Evolutionary conservation across 2,329 filamentous ascomycete species (phyloP), one percentile per base, ranked within the genome.

Genomic region (Graphilbum sp.): DNA sequence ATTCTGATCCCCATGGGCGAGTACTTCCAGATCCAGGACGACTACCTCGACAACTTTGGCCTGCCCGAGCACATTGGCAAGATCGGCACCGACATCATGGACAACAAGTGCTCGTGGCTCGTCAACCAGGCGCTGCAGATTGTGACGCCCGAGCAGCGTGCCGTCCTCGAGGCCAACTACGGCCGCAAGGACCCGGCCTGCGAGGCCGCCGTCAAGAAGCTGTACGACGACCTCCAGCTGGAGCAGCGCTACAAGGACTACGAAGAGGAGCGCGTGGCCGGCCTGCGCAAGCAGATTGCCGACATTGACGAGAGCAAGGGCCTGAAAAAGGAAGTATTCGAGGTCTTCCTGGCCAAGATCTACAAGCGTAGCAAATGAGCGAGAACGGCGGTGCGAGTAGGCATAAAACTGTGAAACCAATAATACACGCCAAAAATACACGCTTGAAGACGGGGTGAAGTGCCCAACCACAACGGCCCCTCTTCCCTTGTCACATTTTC

Each of bases 61-160:
- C 78, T 88, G 50, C 86, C 90, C 30, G 75, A 85, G 52, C 74
- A 86, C 53, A 90, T 98, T 56, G 90, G 90, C 60, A 98, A 98
- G 75, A 94, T 96, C 47, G 90, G 90, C 48, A 98, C 90, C 43
- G 90, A 98, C 54, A 98, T 98, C 60, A 79, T 87, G 69, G 90
- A 98, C 66, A 98, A 98, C 74, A 98, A 98, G 72, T 98, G 90
- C 71, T 92, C 84, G 32, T 98, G 90, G 90, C 67, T 98, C 43
- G 73, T 98, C 61, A 98, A 98, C 71, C 79, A 94, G 62, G 90
- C 90, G 34, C 69, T 98, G 42, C 70, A 76, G 57, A 71, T 79
- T 45, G 81, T 74, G 46, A 87, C 72, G 2, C 76, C 84, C 1
- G 85, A 88, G 57, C 90, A 98, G 70, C 77, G 86, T 54, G 70